Evolutionary conservation across 2,329 filamentous ascomycete genomes (phyloP).

Genomic region (Chrysoporthe cubensis): DNA sequence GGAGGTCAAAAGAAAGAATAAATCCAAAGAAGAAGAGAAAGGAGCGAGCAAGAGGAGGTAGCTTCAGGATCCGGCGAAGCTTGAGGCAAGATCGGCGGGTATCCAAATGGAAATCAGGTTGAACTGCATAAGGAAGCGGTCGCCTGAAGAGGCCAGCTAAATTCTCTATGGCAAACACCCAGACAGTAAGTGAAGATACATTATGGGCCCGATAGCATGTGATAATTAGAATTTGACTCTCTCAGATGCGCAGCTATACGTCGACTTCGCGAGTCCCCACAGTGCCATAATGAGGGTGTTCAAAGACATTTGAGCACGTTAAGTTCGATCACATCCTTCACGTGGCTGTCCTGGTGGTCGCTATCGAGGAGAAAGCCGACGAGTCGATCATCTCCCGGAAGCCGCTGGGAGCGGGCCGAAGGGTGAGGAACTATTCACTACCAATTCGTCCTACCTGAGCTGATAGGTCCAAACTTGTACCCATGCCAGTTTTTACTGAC

Average conservation of each 20-base stretch:
- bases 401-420: neutral
- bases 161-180: neutral
- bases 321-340: conserved; percentile 1
- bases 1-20: neutral
- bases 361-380: conserved; percentile 2
- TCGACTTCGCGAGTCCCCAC: neutral
- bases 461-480: too few species aligned
- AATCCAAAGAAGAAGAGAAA: neutral
- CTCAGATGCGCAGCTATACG: conserved; percentile 1
- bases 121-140: neutral
- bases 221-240: neutral
- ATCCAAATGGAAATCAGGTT: neutral
- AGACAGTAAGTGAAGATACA: neutral
- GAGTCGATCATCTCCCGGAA: neutral
- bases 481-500: neutral
- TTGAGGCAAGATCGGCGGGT: neutral
- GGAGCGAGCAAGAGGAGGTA: neutral
- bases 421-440: neutral
- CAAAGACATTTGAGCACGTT: neutral
- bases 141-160: neutral
- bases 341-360: neutral
- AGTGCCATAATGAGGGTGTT: neutral
- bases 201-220: neutral
- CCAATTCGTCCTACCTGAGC: too few species aligned
- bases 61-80: neutral